Evolutionary conservation across 306 rosid species (phyloP).

Genomic region (Lagenaria siceraria): DNA sequence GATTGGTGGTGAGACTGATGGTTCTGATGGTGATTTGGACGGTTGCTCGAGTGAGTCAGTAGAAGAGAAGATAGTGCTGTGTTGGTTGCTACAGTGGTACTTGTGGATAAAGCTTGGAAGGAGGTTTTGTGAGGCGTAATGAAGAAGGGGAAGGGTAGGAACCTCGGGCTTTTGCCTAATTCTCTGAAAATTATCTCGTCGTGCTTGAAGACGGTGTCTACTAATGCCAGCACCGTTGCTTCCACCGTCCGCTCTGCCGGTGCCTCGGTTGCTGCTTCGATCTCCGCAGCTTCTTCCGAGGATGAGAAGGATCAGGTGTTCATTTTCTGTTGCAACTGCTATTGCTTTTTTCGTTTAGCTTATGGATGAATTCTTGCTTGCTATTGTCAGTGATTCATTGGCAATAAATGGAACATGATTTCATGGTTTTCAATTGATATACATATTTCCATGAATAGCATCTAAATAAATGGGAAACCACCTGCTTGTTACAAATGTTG

Average conservation of each 20-base stretch:
- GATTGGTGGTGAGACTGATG: neutral
- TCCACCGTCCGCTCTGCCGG: slow-evolving; percentile 87
- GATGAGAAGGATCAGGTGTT: slow-evolving; percentile 77
- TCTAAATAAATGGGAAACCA: neutral
- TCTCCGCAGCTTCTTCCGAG: slow-evolving; percentile 47
- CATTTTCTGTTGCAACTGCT: neutral
- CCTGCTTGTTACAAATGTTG: neutral
- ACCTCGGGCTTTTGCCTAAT: slow-evolving; percentile 68
- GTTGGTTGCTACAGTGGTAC: neutral
- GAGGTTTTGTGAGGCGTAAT: slow-evolving; percentile 11
- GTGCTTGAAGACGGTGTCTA: slow-evolving; percentile 71
- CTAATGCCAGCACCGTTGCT: slow-evolving; percentile 73
- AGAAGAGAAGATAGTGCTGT: slow-evolving; percentile 10
- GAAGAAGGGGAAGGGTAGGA: slow-evolving; percentile 57
- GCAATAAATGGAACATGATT: neutral
- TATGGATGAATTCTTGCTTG: neutral
- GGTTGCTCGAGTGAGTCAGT: slow-evolving; percentile 7
- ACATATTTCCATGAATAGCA: neutral
- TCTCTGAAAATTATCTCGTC: slow-evolving; percentile 75
- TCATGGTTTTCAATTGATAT: neutral
- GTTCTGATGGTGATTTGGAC: slow-evolving; percentile 8
- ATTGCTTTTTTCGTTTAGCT: neutral
- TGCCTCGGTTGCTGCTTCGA: slow-evolving; percentile 68
- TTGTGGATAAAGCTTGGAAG: neutral
- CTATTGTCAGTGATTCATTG: neutral